These are phyloP conservation scores for Agaricus subrufescens DNA, from an alignment of 768 basidiomycete species.

Conservation along the genomic window DNA sequence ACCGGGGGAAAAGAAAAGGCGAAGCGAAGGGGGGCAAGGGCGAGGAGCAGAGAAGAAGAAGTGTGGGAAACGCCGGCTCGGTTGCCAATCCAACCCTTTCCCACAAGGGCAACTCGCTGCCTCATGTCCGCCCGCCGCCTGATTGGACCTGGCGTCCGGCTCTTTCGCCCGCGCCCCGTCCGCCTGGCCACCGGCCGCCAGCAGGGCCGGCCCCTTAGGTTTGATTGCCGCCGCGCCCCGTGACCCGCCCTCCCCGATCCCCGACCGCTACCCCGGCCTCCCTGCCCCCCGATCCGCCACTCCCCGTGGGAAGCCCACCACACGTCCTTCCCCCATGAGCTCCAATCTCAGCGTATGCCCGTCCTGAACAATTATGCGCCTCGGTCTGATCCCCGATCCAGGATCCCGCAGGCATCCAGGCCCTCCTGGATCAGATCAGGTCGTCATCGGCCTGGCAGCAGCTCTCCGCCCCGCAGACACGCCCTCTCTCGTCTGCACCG, in stretches of 20 bases:
- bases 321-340: conserved; percentile 21
- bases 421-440: conserved; percentile 66
- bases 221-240: too few species aligned
- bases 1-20: conserved; percentile 23
- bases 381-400: conserved; percentile 21
- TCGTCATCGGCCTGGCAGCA: conserved; percentile 70
- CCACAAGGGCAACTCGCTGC: conserved; percentile 30
- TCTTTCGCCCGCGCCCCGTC: too few species aligned
- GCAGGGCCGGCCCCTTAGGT: too few species aligned
- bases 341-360: conserved; percentile 54
- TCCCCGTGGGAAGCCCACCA: not conserved
- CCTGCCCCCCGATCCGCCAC: too few species aligned
- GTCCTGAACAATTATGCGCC: not conserved
- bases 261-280: too few species aligned
- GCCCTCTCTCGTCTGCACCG: conserved; percentile 3
- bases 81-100: conserved; percentile 22
- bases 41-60: conserved; percentile 22
- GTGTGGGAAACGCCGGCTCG: conserved; percentile 31
- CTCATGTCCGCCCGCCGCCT: conserved; percentile 28
- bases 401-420: conserved; percentile 64
- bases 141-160: conserved; percentile 21
- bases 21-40: conserved; percentile 19
- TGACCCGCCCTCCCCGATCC: too few species aligned
- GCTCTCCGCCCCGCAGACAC: conserved; percentile 14
- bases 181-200: too few species aligned